These are phyloP conservation scores for Pyrenophora tritici-repentis DNA, from an alignment of 2,329 filamentous ascomycete species.

Conservation along the genomic window DNA sequence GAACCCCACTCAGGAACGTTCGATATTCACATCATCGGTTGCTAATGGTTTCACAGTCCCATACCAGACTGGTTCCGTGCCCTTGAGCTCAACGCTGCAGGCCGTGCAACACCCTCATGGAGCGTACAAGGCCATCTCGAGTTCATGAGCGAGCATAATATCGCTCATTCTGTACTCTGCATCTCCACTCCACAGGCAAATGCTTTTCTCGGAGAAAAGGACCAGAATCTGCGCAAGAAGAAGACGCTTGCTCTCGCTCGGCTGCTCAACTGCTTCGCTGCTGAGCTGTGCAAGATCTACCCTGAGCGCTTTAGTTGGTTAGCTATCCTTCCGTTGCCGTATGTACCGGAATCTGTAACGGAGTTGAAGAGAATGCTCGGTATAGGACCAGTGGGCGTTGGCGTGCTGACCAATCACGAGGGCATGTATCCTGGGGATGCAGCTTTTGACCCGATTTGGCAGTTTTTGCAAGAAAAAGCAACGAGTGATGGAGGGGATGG, in stretches of 20 bases:
- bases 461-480: conserved; percentile 28
- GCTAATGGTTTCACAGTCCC: conserved; percentile 11
- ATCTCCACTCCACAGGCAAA: conserved; percentile 45
- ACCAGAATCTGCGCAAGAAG: conserved; percentile 6
- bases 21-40: background rate
- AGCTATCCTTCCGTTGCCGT: conserved; percentile 37
- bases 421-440: conserved; percentile 40
- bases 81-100: conserved; percentile 42
- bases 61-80: conserved; percentile 43
- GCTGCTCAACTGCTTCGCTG: conserved; percentile 42
- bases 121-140: conserved; percentile 30
- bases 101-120: conserved; percentile 42
- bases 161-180: conserved; percentile 38
- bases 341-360: conserved; percentile 33
- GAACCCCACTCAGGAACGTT: background rate
- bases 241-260: conserved; percentile 42
- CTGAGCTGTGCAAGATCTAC: conserved; percentile 30
- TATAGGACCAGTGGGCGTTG: conserved; percentile 38
- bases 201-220: conserved; percentile 31
- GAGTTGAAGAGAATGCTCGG: conserved; percentile 36
- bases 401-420: conserved; percentile 43
- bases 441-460: conserved; percentile 34
- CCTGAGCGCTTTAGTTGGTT: conserved; percentile 38
- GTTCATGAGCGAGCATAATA: conserved; percentile 40
- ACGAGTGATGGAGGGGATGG: conserved; percentile 9